These are phyloP conservation scores for Rhizoctonia solani DNA, from an alignment of 1,284 basidiomycete genomes.

Conservation along the genomic window DNA sequence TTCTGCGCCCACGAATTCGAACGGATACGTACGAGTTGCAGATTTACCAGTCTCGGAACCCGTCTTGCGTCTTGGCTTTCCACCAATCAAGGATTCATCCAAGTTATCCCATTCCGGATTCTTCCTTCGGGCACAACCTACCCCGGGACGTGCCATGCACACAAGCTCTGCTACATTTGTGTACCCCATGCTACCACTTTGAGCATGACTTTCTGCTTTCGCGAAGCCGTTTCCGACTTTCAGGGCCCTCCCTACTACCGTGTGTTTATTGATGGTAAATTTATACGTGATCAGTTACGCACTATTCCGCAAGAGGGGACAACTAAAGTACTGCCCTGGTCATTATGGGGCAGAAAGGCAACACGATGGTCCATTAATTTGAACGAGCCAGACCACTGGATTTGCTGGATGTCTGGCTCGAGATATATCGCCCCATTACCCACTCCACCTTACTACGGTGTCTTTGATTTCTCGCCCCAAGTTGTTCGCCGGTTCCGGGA, in stretches of 20 bases:
- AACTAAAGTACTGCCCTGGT: neutral
- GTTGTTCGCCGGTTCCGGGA: neutral
- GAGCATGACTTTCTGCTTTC: neutral
- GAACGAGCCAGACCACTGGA: slow-evolving; percentile 5
- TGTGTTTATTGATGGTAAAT: neutral
- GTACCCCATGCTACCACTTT: neutral
- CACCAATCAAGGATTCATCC: neutral
- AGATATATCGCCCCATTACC: neutral
- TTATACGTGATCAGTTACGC: neutral
- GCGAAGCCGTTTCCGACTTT: neutral
- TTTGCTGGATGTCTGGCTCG: slow-evolving; percentile 17
- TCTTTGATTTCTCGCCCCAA: neutral
- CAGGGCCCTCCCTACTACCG: neutral
- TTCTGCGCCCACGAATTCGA: too few relatives aligned
- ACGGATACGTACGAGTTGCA: too few relatives aligned
- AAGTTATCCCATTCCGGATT: neutral
- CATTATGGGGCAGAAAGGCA: neutral
- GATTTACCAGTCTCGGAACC: neutral
- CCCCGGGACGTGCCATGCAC: neutral
- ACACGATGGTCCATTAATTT: neutral
- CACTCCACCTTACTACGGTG: neutral
- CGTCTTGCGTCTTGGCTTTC: neutral
- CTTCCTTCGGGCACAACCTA: neutral
- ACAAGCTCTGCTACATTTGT: neutral
- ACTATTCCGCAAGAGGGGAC: neutral